Base-by-base conservation (phyloP, 495 filamentous ascomycete species). In the Penicillium macrosclerotiorum region DNA sequence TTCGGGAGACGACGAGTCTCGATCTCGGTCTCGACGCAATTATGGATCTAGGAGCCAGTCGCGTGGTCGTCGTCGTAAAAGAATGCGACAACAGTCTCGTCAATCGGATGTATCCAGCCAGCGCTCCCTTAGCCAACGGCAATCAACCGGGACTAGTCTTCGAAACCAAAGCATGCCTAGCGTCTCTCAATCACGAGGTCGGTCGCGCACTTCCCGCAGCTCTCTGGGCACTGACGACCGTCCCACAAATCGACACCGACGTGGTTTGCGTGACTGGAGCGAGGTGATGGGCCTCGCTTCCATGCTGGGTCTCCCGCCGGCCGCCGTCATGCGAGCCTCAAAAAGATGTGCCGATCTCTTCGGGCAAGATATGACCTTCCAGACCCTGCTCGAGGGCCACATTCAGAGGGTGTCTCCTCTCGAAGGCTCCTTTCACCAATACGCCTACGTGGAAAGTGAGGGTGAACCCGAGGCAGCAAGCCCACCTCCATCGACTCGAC, bases 221-320 rank as follows among this genome's bases (percentile, higher is more conserved):
- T 43, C 45, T n/a, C 13, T 13, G 11, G 26, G 29, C 12, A 27
- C 17, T 2, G 25, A 32, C 3, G 27, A 27, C 23, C 18, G n/a
- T 26, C n/a, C 22, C 17, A 19, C 24, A 18, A 8, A 14, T 16
- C 54, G 49, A 42, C 26, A 36, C 9, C 43, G 54, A 29, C 49
- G 77, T 44, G 74, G 66, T 3, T 64, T 82, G 4, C 79, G 87
- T 2, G 86, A 92, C 62, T 95, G 90, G 90, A 83, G 83, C 32
- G 85, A 91, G 42, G 76, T 93, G 1, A 61, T 94, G 23, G 85
- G 86, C 7, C 67, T 88, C 1, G 90, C 90, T 16, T 76, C 85
- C 0, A 72, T 90, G 46, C 77, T 73, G 1, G 88, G 85, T 0
- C 85, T 87, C 59, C 67, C 83, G 1, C 54, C 74, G 1, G 57